phyloP scores from a whole-genome alignment of 225 moss, liverwort and hornwort genomes.

The Anthoceros angustus region DNA sequence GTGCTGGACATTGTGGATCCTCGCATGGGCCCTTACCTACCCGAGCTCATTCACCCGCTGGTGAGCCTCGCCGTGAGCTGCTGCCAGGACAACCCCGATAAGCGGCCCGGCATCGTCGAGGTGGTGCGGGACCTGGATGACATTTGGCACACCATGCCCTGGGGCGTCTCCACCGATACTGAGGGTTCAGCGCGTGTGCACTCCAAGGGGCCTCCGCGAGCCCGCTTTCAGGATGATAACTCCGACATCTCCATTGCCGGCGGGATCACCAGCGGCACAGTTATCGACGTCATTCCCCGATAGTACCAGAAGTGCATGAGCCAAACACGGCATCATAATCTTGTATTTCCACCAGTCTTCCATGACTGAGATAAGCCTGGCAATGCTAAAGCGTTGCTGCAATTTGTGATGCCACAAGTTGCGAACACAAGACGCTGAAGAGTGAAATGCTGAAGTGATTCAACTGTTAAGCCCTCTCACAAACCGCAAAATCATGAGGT shows the following conservation, averaged over 20 bases:
- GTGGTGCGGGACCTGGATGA: constrained; percentile 12
- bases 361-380: no score
- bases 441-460: no score
- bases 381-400: no score
- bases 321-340: no score
- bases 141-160: constrained; percentile 6
- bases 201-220: not conserved
- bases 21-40: constrained; percentile 4
- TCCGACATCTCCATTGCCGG: not conserved
- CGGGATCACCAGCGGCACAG: not conserved
- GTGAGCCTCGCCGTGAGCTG: constrained; percentile 3
- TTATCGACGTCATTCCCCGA: not conserved
- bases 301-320: no score
- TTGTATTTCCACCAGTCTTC: no score
- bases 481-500: no score
- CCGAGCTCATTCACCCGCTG: not conserved
- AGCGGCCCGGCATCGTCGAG: constrained; percentile 7
- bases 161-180: not conserved
- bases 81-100: constrained; percentile 2
- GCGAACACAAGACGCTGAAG: no score
- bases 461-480: no score
- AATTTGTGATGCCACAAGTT: no score
- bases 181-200: not conserved
- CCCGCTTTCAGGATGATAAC: no score
- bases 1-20: constrained; percentile 5